Evolutionary conservation across 306 rosid species (phyloP), one percentile per base, ranked within the genome.

Genomic region (Pueraria montana): DNA sequence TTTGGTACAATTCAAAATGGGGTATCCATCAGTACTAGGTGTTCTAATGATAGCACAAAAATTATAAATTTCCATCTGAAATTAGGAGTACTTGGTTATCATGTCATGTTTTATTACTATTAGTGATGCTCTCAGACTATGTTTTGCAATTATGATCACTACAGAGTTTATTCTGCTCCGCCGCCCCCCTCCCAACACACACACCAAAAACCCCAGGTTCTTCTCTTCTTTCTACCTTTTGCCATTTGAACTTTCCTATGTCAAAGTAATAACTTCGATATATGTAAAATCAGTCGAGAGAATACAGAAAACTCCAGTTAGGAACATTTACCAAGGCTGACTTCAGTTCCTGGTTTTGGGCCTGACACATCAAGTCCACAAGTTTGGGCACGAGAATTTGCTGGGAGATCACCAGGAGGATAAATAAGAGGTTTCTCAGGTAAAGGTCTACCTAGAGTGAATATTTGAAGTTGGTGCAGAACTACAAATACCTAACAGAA

Each of bases 401-500:
- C 87, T 49, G 82, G 81, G 42, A 76, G 73, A 78, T 88, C 91
- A 24, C 88, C 87, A 18, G 92, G 87, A 82, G 92, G 88, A 76
- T 56, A 76, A 77, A 95, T 84, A 74, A 84, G 86, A 81, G 97
- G 97, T 78, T 90, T 90, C 76, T 95, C 98, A 12, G 90, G 91
- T 85, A 93, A 87, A 83, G 86, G 82, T 87, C 87, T 93, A 76
- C 97, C 98, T 20, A 87, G 88, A 74, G 95, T 86, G 86, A 95
- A 93, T 66, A 91, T 86, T 64, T 88, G 97, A 84, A 95, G 97
- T 90, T 95, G 97, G 85, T 95, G 93, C 63, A 88, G 89, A 68
- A 95, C 94, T 62, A 95, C 97, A 87, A 93, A 95, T 64, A 90
- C 95, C 98, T 94, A 74, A 72, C 16, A 79, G 74, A 81, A 69